These are phyloP conservation scores for Setaria italica DNA, from an alignment of 202 grass and related monocot species.

Conservation along the genomic window DNA sequence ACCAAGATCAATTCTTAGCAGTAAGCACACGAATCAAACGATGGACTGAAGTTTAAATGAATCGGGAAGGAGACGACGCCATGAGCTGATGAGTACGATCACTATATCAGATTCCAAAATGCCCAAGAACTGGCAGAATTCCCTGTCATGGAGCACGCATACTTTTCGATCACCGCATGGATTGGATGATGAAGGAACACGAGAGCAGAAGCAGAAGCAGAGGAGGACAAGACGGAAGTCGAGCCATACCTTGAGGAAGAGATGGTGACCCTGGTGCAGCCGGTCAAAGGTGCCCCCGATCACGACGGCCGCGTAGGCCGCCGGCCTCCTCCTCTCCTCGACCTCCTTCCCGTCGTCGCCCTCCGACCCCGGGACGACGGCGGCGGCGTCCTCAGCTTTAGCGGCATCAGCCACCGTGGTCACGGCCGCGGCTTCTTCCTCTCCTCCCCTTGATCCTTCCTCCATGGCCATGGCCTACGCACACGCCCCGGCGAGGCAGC, in stretches of 20 bases:
- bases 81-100: too few relatives aligned
- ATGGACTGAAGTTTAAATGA: background rate
- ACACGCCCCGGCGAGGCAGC: too few relatives aligned
- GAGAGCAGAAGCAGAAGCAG: background rate
- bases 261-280: constrained; percentile 84
- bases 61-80: too few relatives aligned
- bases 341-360: background rate
- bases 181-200: background rate
- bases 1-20: background rate
- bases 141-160: too few relatives aligned
- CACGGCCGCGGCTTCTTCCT: background rate
- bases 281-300: constrained; percentile 97
- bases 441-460: constrained; percentile 20
- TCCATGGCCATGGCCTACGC: constrained; percentile 7
- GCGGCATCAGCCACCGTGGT: background rate
- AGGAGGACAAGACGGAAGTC: background rate
- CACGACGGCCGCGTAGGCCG: constrained; percentile 63
- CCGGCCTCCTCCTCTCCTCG: background rate
- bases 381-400: background rate
- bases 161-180: background rate
- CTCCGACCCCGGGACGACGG: background rate
- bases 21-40: background rate
- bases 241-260: constrained; percentile 72
- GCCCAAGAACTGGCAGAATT: background rate
- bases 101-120: too few relatives aligned